Evolutionary conservation across 768 basidiomycete genomes (phyloP).

Genomic region (Baorangia bicolor): DNA sequence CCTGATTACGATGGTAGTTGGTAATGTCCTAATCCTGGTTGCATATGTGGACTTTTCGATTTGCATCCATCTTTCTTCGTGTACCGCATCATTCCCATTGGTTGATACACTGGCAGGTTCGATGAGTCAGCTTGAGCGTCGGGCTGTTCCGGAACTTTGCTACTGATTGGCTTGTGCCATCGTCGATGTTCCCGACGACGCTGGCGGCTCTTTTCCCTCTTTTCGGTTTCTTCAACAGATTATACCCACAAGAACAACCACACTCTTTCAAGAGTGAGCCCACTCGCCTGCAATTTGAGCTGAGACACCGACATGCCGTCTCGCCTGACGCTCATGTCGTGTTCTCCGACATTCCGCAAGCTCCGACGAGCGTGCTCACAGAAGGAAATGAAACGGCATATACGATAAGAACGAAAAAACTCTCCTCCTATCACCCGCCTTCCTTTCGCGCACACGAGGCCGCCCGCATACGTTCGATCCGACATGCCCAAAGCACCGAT

Average conservation of each 20-base stretch:
- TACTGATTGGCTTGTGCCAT: conserved; percentile 1
- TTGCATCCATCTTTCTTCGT: conserved; percentile 2
- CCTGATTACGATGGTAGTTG: not conserved
- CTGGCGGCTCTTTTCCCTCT: conserved; percentile 49
- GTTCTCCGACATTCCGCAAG: conserved; percentile 48
- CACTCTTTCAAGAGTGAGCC: not conserved
- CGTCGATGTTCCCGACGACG: conserved; percentile 40
- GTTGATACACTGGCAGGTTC: not conserved
- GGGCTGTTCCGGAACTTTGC: too few relatives aligned
- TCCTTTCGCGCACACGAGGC: conserved; percentile 45
- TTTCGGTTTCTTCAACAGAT: conserved; percentile 24
- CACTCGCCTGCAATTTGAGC: conserved; percentile 44
- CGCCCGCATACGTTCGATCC: conserved; percentile 46
- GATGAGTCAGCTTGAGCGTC: conserved; percentile 22
- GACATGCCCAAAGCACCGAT: conserved; percentile 43
- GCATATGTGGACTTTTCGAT: not conserved
- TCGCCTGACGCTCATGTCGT: conserved; percentile 47
- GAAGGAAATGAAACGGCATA: conserved; percentile 30
- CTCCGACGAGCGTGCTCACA: conserved; percentile 7
- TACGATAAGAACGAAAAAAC: conserved; percentile 37
- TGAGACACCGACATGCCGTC: conserved; percentile 63
- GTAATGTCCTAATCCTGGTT: conserved; percentile 5
- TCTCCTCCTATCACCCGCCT: conserved; percentile 44
- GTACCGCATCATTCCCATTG: not conserved
- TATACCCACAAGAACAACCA: conserved; percentile 5